Evolutionary conservation across 768 basidiomycete genomes (phyloP).

Genomic region (Sarcodon sp.): DNA sequence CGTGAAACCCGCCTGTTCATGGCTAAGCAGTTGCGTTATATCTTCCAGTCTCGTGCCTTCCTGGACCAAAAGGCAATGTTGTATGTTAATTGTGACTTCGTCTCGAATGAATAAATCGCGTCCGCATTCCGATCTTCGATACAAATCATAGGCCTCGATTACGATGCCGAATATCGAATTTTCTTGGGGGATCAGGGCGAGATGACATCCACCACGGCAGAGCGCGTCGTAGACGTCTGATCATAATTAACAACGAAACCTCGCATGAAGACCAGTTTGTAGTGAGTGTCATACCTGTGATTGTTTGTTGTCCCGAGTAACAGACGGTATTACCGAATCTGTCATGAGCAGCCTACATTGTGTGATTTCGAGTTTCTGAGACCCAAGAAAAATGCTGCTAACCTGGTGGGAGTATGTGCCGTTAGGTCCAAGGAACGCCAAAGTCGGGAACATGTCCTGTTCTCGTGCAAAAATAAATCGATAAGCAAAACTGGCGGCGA

Average conservation of each 20-base stretch:
- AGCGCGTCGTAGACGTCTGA: conserved; percentile 50
- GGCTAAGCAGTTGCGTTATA: conserved; percentile 53
- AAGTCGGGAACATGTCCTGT: conserved; percentile 6
- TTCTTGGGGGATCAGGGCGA: conserved; percentile 70
- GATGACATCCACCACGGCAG: conserved; percentile 22
- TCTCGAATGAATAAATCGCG: conserved; percentile 42
- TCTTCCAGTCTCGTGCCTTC: conserved; percentile 41
- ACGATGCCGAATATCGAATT: conserved; percentile 68
- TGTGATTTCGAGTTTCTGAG: too few relatives aligned
- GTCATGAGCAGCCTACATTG: conserved; percentile 31
- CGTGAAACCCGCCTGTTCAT: conserved; percentile 51
- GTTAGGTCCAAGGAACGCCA: conserved; percentile 53
- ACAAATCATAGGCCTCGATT: conserved; percentile 57
- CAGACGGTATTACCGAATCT: conserved; percentile 29
- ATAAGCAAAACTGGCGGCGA: too few relatives aligned
- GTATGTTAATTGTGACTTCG: conserved; percentile 42
- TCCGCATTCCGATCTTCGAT: conserved; percentile 30
- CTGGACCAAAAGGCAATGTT: conserved; percentile 59
- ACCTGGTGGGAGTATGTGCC: conserved; percentile 68
- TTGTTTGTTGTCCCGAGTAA: conserved; percentile 28
- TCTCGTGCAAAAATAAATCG: too few relatives aligned
- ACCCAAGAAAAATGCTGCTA: not conserved
- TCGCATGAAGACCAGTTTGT: not conserved
- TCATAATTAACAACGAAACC: not conserved
- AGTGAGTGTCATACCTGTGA: conserved; percentile 17